These are phyloP conservation scores for Actinomortierella wolfii DNA, from an alignment of 371 early-diverging fungal genomes.

Conservation along the genomic window DNA sequence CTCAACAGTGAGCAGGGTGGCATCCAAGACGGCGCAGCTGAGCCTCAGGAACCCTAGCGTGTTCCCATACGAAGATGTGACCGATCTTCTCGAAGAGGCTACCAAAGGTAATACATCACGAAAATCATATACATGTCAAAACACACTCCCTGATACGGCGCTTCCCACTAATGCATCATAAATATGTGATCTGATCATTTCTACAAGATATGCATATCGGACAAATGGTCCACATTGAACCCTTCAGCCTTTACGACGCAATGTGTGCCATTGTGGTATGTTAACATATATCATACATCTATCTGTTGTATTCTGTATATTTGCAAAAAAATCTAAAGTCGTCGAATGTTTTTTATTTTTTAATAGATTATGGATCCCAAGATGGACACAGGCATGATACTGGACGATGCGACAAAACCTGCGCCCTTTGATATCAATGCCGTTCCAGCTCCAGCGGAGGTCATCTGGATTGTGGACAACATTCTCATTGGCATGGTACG, in stretches of 20 bases:
- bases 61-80: slow-evolving; percentile 55
- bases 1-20: slow-evolving; percentile 1
- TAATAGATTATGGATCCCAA: slow-evolving; percentile 79
- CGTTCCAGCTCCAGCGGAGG: slow-evolving; percentile 48
- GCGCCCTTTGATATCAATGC: slow-evolving; percentile 51
- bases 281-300: neutral
- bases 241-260: slow-evolving; percentile 73
- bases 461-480: slow-evolving; percentile 70
- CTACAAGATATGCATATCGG: slow-evolving; percentile 65
- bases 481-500: slow-evolving; percentile 67
- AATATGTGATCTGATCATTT: neutral
- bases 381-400: slow-evolving; percentile 78
- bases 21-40: slow-evolving; percentile 15
- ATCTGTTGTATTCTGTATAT: neutral
- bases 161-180: too few relatives aligned
- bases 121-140: neutral
- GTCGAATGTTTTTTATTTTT: neutral
- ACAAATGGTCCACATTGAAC: slow-evolving; percentile 62
- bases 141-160: neutral
- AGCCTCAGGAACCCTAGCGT: slow-evolving; percentile 12
- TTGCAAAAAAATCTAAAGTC: too few relatives aligned
- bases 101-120: slow-evolving; percentile 51
- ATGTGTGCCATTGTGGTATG: slow-evolving; percentile 79
- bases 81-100: slow-evolving; percentile 54
- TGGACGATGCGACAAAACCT: slow-evolving; percentile 48